Evolutionary conservation across 768 basidiomycete species (phyloP), one percentile per base, ranked within the genome.

Genomic region (Calocybe cyanea): DNA sequence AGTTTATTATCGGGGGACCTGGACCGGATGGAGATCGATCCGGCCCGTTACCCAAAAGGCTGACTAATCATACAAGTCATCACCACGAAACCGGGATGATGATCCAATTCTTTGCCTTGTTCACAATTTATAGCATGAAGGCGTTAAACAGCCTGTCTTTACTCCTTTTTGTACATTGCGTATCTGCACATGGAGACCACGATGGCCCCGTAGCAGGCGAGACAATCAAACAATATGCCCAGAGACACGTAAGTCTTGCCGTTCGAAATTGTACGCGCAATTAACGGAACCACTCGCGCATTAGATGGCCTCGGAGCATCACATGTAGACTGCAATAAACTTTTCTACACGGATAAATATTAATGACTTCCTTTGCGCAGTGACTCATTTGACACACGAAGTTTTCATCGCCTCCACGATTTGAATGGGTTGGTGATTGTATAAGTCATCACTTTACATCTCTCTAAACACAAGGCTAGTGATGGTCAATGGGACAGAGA

Each of bases 401-500:
- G 91, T 62, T 99, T 99, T 80, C 95, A 96, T 77, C 83, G 87
- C 50, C 71, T 99, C 10, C 95, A 99, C 66, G 95, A 99, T 67
- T 72, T 99, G 46, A 83, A 98, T 66, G 70, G 81, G 86, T 85
- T 50, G 52, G 76, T 58, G 20, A n/a, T 11, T 23, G 6, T 30
- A 9, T 8, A 13, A 9, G 19, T 11, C 14, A 13, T 38, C 11
- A 15, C 30, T 21, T 45, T 33, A 32, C 31, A 2, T 6, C 25
- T 28, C 25, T 20, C 24, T 38, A 39, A 40, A 40, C 21, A 11
- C 36, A 35, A 28, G 37, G 2, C n/a, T 55, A 89, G 87, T 31
- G 82, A 98, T 58, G 90, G 90, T 0, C 57, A 77, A 43, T 92
- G 92, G 84, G 85, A 90, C 61, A 72, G 73, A 48, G 83, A 83